phyloP scores from a whole-genome alignment of 1,284 basidiomycete species.

The Moesziomyces antarcticus region DNA sequence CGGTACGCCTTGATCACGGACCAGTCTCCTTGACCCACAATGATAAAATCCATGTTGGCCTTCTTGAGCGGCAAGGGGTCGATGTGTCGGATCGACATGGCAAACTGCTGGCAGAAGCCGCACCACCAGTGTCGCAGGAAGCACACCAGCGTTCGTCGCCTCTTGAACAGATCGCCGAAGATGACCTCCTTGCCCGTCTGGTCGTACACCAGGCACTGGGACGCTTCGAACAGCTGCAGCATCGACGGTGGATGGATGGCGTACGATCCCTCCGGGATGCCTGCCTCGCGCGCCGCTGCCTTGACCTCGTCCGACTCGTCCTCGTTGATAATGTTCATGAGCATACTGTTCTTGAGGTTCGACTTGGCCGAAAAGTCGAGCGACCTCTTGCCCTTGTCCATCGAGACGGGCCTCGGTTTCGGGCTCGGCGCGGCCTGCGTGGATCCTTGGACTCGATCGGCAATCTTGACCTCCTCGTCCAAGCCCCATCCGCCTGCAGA shows the following conservation, averaged over 20 bases:
- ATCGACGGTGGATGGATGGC: slow-evolving; percentile 57
- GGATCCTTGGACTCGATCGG: slow-evolving; percentile 19
- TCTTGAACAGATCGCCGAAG: slow-evolving; percentile 79
- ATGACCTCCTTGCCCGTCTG: slow-evolving; percentile 76
- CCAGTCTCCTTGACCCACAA: slow-evolving; percentile 82
- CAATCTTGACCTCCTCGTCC: slow-evolving; percentile 41
- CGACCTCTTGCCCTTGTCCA: slow-evolving; percentile 28
- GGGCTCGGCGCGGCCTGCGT: background rate
- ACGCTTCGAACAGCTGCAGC: slow-evolving; percentile 73
- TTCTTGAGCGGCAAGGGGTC: slow-evolving; percentile 73
- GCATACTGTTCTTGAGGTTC: slow-evolving; percentile 9
- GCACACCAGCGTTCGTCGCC: slow-evolving; percentile 76
- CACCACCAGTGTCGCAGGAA: slow-evolving; percentile 72
- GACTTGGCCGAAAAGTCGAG: slow-evolving; percentile 12
- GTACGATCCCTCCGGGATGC: slow-evolving; percentile 53
- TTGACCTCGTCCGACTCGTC: slow-evolving; percentile 45
- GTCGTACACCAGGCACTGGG: slow-evolving; percentile 75
- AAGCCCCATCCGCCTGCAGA: slow-evolving; percentile 31
- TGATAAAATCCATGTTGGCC: slow-evolving; percentile 74
- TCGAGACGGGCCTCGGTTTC: slow-evolving; percentile 18
- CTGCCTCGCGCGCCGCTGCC: slow-evolving; percentile 42
- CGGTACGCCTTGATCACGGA: slow-evolving; percentile 78
- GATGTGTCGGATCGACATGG: slow-evolving; percentile 75
- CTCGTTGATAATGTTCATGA: slow-evolving; percentile 28
- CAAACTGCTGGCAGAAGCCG: slow-evolving; percentile 84